Conservation (phyloP, 2,329 filamentous ascomycete species). For the Aureobasidium sp. region DNA sequence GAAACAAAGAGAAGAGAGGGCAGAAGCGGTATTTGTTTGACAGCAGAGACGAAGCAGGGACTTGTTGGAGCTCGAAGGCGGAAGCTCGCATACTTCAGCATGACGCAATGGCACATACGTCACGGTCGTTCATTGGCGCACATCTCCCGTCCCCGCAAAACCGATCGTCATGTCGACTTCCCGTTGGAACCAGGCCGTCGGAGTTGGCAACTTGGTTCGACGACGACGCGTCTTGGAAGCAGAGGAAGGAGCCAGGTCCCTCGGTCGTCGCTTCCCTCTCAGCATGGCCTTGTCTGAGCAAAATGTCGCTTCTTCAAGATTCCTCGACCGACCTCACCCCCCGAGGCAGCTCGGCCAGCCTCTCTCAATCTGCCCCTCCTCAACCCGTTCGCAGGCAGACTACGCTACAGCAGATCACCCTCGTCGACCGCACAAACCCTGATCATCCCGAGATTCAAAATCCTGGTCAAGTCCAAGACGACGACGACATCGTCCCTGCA, state of each 20-base stretch:
- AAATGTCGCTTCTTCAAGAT: background rate
- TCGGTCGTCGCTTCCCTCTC: background rate
- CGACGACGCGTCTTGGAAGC: too few species aligned
- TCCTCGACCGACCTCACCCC: background rate
- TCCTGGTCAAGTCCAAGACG: slow-evolving; percentile 21
- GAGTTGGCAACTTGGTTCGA: background rate
- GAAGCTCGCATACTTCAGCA: background rate
- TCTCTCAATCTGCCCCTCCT: background rate
- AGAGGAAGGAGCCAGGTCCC: background rate
- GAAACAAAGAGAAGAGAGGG: background rate
- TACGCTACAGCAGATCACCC: slow-evolving; percentile 63
- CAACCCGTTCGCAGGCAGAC: slow-evolving; percentile 33
- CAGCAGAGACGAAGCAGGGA: slow-evolving; percentile 8
- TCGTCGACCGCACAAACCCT: slow-evolving; percentile 51
- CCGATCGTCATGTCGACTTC: background rate
- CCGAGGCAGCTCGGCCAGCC: slow-evolving; percentile 1
- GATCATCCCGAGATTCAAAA: slow-evolving; percentile 9
- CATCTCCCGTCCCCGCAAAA: slow-evolving; percentile 15
- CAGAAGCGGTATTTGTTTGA: slow-evolving; percentile 4
- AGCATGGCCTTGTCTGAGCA: background rate
- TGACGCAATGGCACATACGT: slow-evolving; percentile 1
- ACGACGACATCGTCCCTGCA: slow-evolving; percentile 31
- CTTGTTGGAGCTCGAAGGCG: slow-evolving; percentile 8
- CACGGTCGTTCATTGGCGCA: background rate
- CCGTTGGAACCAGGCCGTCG: background rate